Evolutionary conservation across 805 yeast species (phyloP).

Genomic region (Yamadazyma ubonensis): DNA sequence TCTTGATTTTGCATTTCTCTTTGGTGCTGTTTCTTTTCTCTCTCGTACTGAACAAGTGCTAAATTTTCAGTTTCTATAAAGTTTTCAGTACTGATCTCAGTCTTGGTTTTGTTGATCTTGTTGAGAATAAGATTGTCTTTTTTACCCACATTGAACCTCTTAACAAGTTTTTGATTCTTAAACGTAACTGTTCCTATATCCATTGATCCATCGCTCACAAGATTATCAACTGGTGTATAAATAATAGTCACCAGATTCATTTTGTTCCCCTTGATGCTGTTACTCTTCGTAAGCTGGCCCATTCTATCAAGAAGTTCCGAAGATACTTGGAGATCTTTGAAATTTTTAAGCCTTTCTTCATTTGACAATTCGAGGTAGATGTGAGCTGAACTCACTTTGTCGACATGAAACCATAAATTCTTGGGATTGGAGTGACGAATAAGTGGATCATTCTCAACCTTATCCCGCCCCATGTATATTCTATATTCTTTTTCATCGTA

Average conservation of each 20-base stretch:
- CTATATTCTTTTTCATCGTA: conserved; percentile 27
- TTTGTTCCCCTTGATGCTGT: conserved; percentile 75
- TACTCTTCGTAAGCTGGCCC: conserved; percentile 73
- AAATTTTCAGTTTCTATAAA: conserved; percentile 34
- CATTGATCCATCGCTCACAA: conserved; percentile 68
- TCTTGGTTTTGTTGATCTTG: conserved; percentile 61
- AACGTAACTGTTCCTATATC: conserved; percentile 78
- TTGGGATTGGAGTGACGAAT: conserved; percentile 63
- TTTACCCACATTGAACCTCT: conserved; percentile 50
- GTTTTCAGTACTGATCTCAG: conserved; percentile 50
- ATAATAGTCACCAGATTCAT: conserved; percentile 63
- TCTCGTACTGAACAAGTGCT: conserved; percentile 32
- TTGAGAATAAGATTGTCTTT: conserved; percentile 62
- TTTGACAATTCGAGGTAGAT: conserved; percentile 56
- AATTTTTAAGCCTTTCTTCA: conserved; percentile 20
- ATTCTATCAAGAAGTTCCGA: conserved; percentile 46
- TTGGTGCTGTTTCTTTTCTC: conserved; percentile 40
- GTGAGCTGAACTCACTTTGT: conserved; percentile 74
- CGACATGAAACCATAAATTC: conserved; percentile 82
- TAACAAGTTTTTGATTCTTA: conserved; percentile 55
- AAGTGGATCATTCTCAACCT: conserved; percentile 56
- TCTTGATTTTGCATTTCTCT: conserved; percentile 26
- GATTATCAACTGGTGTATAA: conserved; percentile 72
- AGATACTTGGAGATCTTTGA: conserved; percentile 42
- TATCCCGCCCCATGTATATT: conserved; percentile 72